phyloP scores from a whole-genome alignment of 257 asterid species.

The Cordia subcordata region DNA sequence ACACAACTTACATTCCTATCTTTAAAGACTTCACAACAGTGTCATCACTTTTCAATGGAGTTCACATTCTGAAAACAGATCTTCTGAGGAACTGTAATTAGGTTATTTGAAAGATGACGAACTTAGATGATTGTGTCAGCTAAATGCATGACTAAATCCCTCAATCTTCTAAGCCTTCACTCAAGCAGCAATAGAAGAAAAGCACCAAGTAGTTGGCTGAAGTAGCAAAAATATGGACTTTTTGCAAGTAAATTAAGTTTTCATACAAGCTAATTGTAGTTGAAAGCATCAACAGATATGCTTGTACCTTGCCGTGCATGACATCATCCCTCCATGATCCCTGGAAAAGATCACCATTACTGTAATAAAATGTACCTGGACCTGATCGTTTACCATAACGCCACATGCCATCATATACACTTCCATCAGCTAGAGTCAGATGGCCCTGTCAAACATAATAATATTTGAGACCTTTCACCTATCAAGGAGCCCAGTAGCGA shows the following conservation, averaged over 20 bases:
- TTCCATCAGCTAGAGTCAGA: slow-evolving; percentile 74
- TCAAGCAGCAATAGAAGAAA: no score
- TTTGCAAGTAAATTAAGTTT: neutral
- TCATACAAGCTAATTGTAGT: neutral
- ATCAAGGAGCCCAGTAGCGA: slow-evolving; percentile 2
- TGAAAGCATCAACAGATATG: neutral
- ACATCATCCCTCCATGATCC: slow-evolving; percentile 98
- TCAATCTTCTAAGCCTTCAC: no score
- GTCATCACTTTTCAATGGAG: no score
- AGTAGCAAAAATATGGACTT: no score
- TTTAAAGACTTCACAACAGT: neutral
- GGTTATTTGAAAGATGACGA: no score
- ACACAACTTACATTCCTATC: no score
- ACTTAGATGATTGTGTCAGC: no score
- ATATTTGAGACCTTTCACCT: slow-evolving; percentile 1
- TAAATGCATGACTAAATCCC: no score
- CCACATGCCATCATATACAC: slow-evolving; percentile 94
- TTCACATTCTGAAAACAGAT: no score
- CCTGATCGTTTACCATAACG: slow-evolving; percentile 94
- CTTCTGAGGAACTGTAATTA: no score
- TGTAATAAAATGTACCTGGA: slow-evolving; percentile 77
- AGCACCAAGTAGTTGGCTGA: no score
- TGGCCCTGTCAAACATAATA: slow-evolving; percentile 62
- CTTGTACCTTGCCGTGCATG: slow-evolving; percentile 92
- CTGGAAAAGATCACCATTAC: slow-evolving; percentile 83